Percentiles rank a stretch among this genome's conserved stretches.
Conservation (phyloP, 2,329 filamentous ascomycete genomes). For the Fusarium sp. region DNA sequence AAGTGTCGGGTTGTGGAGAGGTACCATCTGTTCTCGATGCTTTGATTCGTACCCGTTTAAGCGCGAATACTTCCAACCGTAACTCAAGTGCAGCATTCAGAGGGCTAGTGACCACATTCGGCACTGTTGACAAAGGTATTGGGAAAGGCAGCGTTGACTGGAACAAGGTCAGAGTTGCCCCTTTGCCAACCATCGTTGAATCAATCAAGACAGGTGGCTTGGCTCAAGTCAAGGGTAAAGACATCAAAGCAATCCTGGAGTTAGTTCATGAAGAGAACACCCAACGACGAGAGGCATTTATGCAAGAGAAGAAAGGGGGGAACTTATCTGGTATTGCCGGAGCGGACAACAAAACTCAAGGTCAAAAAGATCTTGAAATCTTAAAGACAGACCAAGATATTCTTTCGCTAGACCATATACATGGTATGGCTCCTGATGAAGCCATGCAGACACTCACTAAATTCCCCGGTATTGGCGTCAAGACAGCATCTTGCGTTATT, state of each 20-base stretch:
- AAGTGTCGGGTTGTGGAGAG: constrained; percentile 42
- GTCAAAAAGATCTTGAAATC: constrained; percentile 42
- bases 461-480: constrained; percentile 42
- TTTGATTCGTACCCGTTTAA: constrained; percentile 40
- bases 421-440: constrained; percentile 42
- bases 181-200: constrained; percentile 60
- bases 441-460: constrained; percentile 42
- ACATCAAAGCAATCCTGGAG: constrained; percentile 41
- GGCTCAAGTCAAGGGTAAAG: constrained; percentile 40
- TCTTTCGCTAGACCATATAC: constrained; percentile 41
- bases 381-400: constrained; percentile 40
- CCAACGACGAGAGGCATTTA: constrained; percentile 35
- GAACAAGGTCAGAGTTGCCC: constrained; percentile 39
- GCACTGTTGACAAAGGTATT: constrained; percentile 36
- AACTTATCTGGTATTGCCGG: constrained; percentile 23
- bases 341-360: constrained; percentile 36
- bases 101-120: constrained; percentile 39
- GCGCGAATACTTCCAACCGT: constrained; percentile 40
- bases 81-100: constrained; percentile 43
- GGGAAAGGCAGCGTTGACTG: constrained; percentile 42
- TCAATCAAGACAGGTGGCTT: constrained; percentile 66
- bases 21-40: constrained; percentile 42
- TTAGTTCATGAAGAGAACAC: constrained; percentile 41
- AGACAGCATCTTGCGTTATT: constrained; percentile 43
- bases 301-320: constrained; percentile 35